phyloP scores from a whole-genome alignment of 306 rosid species.

The Dalbergia cultrata region DNA sequence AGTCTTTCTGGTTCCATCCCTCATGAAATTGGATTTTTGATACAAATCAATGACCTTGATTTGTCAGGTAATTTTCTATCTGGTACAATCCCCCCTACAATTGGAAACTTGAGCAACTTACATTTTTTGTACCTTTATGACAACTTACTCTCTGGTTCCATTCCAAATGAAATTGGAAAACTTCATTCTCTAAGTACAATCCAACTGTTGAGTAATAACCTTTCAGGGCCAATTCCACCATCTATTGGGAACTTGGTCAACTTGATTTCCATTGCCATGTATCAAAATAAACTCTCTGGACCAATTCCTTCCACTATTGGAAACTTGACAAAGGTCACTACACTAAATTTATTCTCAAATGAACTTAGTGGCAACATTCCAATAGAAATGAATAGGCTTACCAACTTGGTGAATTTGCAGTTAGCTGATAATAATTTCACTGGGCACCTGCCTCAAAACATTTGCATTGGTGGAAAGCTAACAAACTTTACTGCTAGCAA shows the following conservation, averaged over 20 bases:
- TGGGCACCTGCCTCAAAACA: not conserved
- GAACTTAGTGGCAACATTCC: not conserved
- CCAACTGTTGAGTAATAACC: not conserved
- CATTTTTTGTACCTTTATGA: not conserved
- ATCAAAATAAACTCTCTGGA: not conserved
- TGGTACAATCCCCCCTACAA: not conserved
- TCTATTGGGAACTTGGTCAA: too few relatives aligned
- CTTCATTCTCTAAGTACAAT: not conserved
- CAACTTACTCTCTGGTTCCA: not conserved
- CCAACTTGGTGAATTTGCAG: not conserved
- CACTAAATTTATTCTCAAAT: not conserved
- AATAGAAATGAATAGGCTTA: not conserved
- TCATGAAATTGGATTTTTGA: too few relatives aligned
- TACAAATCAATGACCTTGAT: too few relatives aligned
- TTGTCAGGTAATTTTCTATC: too few relatives aligned
- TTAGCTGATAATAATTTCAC: not conserved
- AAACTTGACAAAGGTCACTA: not conserved
- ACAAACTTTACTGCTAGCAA: fast-evolving
- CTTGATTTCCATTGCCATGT: too few relatives aligned
- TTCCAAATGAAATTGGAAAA: slow-evolving; percentile 29
- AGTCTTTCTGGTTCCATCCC: not conserved
- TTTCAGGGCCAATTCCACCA: slow-evolving; percentile 9
- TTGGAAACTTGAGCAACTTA: slow-evolving; percentile 32
- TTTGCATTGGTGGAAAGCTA: not conserved
- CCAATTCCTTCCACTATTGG: not conserved